Percentiles rank a stretch among this genome's conserved stretches.
Evolutionary conservation across 163 green algal genomes (phyloP).

Genomic region (Volvox carteri): DNA sequence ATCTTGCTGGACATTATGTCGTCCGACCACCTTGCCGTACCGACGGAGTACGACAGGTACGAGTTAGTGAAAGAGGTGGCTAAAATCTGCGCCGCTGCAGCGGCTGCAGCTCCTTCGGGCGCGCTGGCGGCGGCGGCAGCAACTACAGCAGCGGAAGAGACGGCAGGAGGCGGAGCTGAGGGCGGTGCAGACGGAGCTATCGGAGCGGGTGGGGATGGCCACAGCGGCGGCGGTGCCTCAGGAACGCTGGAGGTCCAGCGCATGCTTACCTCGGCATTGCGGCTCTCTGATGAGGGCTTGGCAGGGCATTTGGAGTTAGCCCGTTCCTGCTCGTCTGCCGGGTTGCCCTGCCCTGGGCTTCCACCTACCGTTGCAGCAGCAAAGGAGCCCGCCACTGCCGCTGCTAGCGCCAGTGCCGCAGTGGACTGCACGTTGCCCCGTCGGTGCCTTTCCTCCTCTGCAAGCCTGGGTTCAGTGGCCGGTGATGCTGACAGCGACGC

Average conservation of each 20-base stretch:
- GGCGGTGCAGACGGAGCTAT: not conserved
- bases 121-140: not conserved
- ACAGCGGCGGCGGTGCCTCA: not conserved
- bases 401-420: not conserved
- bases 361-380: not conserved
- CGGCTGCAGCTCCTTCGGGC: too few species aligned
- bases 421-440: not conserved
- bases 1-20: slow-evolving; percentile 42
- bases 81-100: not conserved
- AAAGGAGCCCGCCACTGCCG: not conserved
- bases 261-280: slow-evolving; percentile 25
- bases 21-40: slow-evolving; percentile 28
- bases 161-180: not conserved
- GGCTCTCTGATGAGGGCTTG: slow-evolving; percentile 12
- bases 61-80: slow-evolving; percentile 27
- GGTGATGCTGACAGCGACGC: not conserved
- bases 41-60: slow-evolving; percentile 42
- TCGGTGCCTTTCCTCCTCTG: not conserved
- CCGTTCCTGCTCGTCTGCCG: slow-evolving; percentile 8
- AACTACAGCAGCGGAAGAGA: not conserved
- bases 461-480: not conserved
- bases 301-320: not conserved
- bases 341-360: not conserved
- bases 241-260: not conserved
- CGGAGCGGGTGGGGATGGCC: not conserved